Base-by-base conservation (phyloP, 1,139 yeast species). In the Pneumocystis carinii region DNA sequence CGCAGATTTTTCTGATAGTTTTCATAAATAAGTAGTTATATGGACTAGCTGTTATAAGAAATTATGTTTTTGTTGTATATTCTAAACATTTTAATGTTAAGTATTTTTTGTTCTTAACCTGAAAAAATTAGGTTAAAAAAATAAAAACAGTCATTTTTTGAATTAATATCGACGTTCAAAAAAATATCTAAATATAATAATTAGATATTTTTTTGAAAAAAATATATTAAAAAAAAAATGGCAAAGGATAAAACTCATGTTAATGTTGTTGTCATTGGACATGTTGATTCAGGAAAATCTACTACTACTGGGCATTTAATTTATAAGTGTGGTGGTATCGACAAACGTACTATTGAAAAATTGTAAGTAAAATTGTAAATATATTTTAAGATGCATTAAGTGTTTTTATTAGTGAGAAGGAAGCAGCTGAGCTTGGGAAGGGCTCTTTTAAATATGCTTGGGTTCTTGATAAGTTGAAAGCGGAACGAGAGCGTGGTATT, bases 241-340 rank as follows among this genome's bases (percentile, higher is more conserved):
- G 92, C 96, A 84, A 88, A 88, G 81, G 96, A 86, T 77, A 90
- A 89, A 87, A 77, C 83, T 81, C 97, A 90, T 88, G 87, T 90
- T 81, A 90, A 90, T 95, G 92, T 90, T 82, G 97, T 90, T 81
- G 97, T 90, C 79, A 90, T 90, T 80, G 97, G 97, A 81, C 97
- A 90, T 94, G 96, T 89, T 96, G 96, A 89, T 83, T 89, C 96
- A 74, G 96, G 96, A 83, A 89, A 89, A 82, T 89, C 96, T 72
- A 89, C 96, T 78, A 88, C 96, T 80, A 90, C 97, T 78, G 97
- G 96, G 81, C 96, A 90, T 86, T 87, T 90, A 83, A 90, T 90
- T 78, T 90, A 80, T 95, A 90, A 90, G 94, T 85, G 84, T 76
- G 85, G 85, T 79, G 85, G 80, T 76, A 73, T 72, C 77, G 94